Base-by-base conservation (phyloP, 148 eudicot species). In the Vaccinium darrowii region DNA sequence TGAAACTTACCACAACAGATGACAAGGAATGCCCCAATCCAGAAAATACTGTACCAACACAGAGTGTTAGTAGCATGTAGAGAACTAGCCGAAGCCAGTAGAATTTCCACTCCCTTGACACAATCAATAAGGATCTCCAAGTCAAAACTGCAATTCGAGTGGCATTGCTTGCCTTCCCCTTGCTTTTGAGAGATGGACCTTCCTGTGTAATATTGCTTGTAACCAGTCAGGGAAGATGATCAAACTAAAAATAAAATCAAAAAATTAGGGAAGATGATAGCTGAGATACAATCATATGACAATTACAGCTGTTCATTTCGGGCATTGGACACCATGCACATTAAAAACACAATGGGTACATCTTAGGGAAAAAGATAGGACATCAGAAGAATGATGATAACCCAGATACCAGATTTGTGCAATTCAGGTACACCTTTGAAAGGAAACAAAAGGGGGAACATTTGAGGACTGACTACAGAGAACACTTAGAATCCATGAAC, bases 101-200 rank as follows among this genome's bases (percentile, higher is more conserved):
- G 84, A 95, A 97, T 88, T 93, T 97, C 99, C 98, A 97, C 87
- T 97, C 98, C 84, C 99, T 92, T 77, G 99, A 97, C 99, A 97
- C 95, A 76, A 97, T 90, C 85, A 97, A 89, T 65, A 95, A 84
- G 43, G 98, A 95, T 87, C 99, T 93, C 99, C 99, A 97, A 63
- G 94, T 97, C 89, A 97, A 90, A 73, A 97, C 95, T 79, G 91
- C 95, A 87, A 93, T 88, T 88, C 95, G 89, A 80, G 95, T 91
- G 52, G 87, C 90, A 89, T 78, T 86, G 81, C 90, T 90, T 83
- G 99, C 98, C 90, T 89, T 95, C 82, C 99, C 99, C 88, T 91
- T 97, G 89, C 93, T 95, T 91, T 92, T 97, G 81, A 97, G 91
- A 86, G 90, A 81, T 81, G 98, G 92, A 86, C 99, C 98, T 88